Percentiles rank a stretch among this genome's conserved stretches.
Conservation (phyloP, 1,284 basidiomycete genomes). For the Pisolithus thermaeus region DNA sequence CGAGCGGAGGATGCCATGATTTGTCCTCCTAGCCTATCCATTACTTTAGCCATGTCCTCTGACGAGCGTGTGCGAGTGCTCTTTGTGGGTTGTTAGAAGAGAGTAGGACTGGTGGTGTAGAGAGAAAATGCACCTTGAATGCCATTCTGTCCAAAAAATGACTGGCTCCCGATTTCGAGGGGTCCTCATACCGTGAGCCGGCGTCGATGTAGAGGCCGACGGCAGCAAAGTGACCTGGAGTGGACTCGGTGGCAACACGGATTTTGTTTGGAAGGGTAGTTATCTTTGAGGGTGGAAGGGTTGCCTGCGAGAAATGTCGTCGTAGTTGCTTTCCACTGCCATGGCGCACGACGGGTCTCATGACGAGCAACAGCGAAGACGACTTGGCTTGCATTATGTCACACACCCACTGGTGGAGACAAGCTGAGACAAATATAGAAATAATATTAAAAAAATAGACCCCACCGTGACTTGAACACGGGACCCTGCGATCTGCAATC, state of each 20-base stretch:
- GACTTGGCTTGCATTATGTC: constrained; percentile 19
- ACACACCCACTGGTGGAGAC: neutral
- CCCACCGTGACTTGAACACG: constrained; percentile 28
- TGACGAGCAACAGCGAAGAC: constrained; percentile 23
- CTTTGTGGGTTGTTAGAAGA: constrained; percentile 30
- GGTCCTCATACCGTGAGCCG: constrained; percentile 87
- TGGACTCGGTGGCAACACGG: constrained; percentile 86
- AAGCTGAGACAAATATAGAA: neutral
- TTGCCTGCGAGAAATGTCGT: constrained; percentile 20
- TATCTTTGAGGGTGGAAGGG: constrained; percentile 42
- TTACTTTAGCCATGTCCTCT: constrained; percentile 77
- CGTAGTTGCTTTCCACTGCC: constrained; percentile 13
- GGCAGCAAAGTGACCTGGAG: constrained; percentile 92
- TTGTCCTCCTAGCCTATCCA: constrained; percentile 88
- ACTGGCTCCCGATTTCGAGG: constrained; percentile 73
- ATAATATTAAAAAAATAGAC: constrained; percentile 10
- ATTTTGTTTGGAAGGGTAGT: constrained; percentile 92
- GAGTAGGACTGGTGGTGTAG: constrained; percentile 4
- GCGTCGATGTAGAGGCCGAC: constrained; percentile 93
- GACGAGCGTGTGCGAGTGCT: constrained; percentile 54
- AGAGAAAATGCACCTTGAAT: constrained; percentile 70
- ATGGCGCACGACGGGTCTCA: constrained; percentile 26
- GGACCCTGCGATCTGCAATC: constrained; percentile 35
- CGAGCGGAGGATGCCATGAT: constrained; percentile 89
- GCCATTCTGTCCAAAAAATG: constrained; percentile 95